These are phyloP conservation scores for Salvia hispanica DNA, from an alignment of 257 asterid genomes.

Conservation along the genomic window DNA sequence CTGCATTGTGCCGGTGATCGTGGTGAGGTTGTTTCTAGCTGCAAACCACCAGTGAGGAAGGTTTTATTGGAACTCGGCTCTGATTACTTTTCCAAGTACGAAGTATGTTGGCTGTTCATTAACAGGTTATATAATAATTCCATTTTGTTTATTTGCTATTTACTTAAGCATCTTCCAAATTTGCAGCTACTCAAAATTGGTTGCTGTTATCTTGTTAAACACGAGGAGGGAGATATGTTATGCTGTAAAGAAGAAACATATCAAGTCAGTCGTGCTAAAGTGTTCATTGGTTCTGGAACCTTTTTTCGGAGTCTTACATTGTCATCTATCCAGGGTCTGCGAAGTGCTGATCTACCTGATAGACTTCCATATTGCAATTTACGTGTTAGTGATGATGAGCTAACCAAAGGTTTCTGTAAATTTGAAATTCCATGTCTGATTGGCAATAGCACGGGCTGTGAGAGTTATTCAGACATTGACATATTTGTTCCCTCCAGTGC, in stretches of 20 bases:
- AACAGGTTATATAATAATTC: neutral
- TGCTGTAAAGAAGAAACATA: conserved; percentile 39
- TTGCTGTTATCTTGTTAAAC: conserved; percentile 58
- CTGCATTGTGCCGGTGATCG: conserved; percentile 44
- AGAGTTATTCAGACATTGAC: conserved; percentile 47
- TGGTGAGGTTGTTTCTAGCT: conserved; percentile 41
- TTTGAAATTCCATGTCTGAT: conserved; percentile 36
- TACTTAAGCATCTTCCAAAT: conserved; percentile 23
- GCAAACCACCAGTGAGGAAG: conserved; percentile 45
- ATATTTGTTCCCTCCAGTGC: conserved; percentile 49
- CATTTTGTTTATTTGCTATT: conserved; percentile 17
- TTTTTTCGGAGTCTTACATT: conserved; percentile 56
- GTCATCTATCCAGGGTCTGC: conserved; percentile 46
- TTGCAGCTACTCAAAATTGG: conserved; percentile 78
- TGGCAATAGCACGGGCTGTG: conserved; percentile 27
- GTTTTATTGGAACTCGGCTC: conserved; percentile 66
- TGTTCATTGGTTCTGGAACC: conserved; percentile 47
- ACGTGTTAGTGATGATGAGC: conserved; percentile 36
- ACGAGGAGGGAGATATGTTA: conserved; percentile 47
- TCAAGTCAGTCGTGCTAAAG: conserved; percentile 39
- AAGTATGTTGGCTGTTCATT: conserved; percentile 46
- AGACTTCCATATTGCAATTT: conserved; percentile 22
- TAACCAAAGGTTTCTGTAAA: conserved; percentile 31
- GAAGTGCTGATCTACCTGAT: conserved; percentile 41
- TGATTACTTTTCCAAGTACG: conserved; percentile 52